Evolutionary conservation across 257 asterid genomes (phyloP).

Genomic region (Asclepias syriaca): DNA sequence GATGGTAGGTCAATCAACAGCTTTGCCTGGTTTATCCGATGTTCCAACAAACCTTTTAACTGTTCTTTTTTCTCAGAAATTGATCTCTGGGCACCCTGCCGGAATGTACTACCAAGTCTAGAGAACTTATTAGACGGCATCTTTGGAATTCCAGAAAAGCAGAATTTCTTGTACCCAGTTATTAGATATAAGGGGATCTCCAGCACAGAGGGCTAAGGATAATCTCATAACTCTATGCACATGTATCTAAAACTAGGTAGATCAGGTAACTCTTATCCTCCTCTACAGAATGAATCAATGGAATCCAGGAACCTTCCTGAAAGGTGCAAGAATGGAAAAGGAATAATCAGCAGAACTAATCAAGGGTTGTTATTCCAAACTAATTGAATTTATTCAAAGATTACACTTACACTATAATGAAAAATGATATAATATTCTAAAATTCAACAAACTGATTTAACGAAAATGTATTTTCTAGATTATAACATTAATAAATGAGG

Average conservation of each 20-base stretch:
- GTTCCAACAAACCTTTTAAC: slow-evolving; percentile 38
- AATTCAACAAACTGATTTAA: background rate
- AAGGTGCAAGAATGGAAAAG: background rate
- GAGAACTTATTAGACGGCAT: slow-evolving; percentile 72
- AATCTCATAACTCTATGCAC: slow-evolving; percentile 64
- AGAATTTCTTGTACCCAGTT: slow-evolving; percentile 21
- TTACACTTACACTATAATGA: background rate
- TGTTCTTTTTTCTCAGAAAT: slow-evolving; percentile 38
- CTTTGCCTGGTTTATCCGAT: slow-evolving; percentile 44
- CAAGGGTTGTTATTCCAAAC: background rate
- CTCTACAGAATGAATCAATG: slow-evolving; percentile 11
- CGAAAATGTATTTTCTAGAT: background rate
- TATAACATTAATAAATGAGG: background rate
- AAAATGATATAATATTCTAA: background rate
- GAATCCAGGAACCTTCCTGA: slow-evolving; percentile 23
- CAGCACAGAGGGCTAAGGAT: slow-evolving; percentile 26
- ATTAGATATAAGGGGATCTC: slow-evolving; percentile 28
- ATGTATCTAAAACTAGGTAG: slow-evolving; percentile 26
- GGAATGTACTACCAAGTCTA: slow-evolving; percentile 41
- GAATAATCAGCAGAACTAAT: slow-evolving; percentile 7
- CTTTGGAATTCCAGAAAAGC: slow-evolving; percentile 26
- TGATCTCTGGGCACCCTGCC: slow-evolving; percentile 47
- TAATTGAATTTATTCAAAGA: background rate
- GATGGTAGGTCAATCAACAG: slow-evolving; percentile 40
- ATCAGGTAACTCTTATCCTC: slow-evolving; percentile 19